Evolutionary conservation across 108 stramenopile genomes (phyloP).

Genomic region (Cyclotella choctawhatcheeana): DNA sequence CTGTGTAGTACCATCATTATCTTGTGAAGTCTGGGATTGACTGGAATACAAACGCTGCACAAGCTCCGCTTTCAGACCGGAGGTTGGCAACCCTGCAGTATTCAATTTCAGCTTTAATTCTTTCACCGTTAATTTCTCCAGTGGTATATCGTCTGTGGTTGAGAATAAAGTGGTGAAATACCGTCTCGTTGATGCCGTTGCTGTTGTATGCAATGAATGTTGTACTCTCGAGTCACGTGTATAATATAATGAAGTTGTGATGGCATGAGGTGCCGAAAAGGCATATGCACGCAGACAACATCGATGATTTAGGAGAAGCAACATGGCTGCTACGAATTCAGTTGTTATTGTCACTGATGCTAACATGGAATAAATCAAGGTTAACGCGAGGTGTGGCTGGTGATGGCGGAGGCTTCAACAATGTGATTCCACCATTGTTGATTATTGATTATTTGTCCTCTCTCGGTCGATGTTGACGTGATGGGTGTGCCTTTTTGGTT

Average conservation of each 20-base stretch:
- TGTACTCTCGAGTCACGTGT: background rate
- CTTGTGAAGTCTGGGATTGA: constrained; percentile 1
- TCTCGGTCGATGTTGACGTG: too few species aligned
- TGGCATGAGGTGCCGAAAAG: background rate
- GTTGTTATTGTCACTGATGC: too few species aligned
- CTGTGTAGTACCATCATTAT: background rate
- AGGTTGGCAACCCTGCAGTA: constrained; percentile 40
- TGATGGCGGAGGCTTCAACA: too few species aligned
- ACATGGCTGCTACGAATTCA: constrained; percentile 5
- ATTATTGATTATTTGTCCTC: too few species aligned
- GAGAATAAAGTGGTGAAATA: constrained; percentile 5
- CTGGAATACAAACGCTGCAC: constrained; percentile 37
- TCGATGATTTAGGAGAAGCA: constrained; percentile 8
- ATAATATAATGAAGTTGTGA: background rate
- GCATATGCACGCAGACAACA: background rate
- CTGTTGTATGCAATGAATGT: background rate
- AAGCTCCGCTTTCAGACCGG: constrained; percentile 59
- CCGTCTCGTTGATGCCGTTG: background rate
- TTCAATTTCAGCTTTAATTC: constrained; percentile 49
- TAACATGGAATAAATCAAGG: too few species aligned
- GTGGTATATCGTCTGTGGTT: constrained; percentile 14
- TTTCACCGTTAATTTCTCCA: constrained; percentile 47
- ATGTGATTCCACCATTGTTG: too few species aligned
- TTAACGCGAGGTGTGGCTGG: too few species aligned
- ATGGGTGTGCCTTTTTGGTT: too few species aligned